Evolutionary conservation across 2,329 filamentous ascomycete genomes (phyloP), one percentile per base, ranked within the genome.

Genomic region (Alternaria viburni): DNA sequence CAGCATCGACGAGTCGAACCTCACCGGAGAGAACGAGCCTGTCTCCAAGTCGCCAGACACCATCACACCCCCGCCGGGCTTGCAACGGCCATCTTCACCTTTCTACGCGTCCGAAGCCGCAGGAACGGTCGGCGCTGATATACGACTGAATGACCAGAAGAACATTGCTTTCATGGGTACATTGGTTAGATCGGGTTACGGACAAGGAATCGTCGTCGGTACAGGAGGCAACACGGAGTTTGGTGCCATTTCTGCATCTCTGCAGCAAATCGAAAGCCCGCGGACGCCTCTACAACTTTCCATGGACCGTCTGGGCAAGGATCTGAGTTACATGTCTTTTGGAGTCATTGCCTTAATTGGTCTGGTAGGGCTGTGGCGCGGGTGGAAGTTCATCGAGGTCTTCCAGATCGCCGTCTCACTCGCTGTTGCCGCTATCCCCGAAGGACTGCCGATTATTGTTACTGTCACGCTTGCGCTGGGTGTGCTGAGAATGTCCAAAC

Each of bases 101-200:
- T 84, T 86, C 47, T 89, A 88, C 69, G 84, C 86, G 26, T 87
- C 86, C 17, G 84, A 87, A 28, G 87, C 86, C 30, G 85, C 83
- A 64, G 87, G 86, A 10, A 87, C 83, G 51, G 88, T 86, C 69
- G 88, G 85, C 65, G 88, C 87, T 26, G 90, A 91, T 69, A 87
- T 92, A 47, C 86, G 88, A 52, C 82, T 91, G 54, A 92, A 91
- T 65, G 90, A 91, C 57, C 88, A 90, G 71, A 92, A 91, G 73
- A 98, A 99, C 74, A 94, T 99, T 77, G 96, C 94, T 3, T 98
- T 97, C 79, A 98, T 99, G 94, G 96, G 96, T 26, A 99, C 96
- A 3, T 81, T 99, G 68, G 93, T 99, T 32, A 93, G 95, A 69
- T 97, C 95, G 36, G 96, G 96, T 11, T 91, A 99, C 74, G 96